Base-by-base conservation (phyloP, 75 land plant species). In the Sequoiadendron giganteum region DNA sequence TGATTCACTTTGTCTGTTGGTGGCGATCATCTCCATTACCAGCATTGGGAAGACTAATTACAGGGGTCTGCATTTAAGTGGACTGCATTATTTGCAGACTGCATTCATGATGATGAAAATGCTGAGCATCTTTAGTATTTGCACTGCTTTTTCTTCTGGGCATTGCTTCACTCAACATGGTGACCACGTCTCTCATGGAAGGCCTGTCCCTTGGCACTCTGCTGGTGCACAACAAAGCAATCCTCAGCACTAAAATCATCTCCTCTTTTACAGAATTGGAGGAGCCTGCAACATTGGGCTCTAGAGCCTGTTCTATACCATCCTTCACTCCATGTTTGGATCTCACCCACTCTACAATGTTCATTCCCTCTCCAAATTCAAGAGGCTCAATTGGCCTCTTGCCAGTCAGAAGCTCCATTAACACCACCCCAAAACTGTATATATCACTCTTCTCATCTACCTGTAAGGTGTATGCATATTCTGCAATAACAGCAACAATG, bases 151-250 rank as follows among this genome's bases (percentile, higher is more conserved):
- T 96, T 54, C 94, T 89, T 43, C 95, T 84, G 34, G 96, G 96
- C 83, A 92, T 96, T 55, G 96, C 95, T 88, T 94, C 94, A 7
- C 90, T 92, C 55, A 93, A 89, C 93, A 95, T 95, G 40, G 92
- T 88, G 10, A 94, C 92, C 28, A 95, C 95, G 84, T 98, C 99
- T 78, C 97, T 88, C 99, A 97, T 97, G 84, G 99, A 97, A 39
- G 99, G 99, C 83, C 99, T 93, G 88, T 97, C 97, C 87, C 83
- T 94, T 0, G 99, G 99, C 39, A 87, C 68, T 92, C 88, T 93
- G 70, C 96, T 96, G 1, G 99, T 97, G 89, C 99, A 97, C 30
- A 96, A 85, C 40, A 97, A 89, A 2, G 99, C 99, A 39, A 97
- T 94, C 54, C 98, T 87, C 18, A 97, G 92, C 70, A 96, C 95